phyloP scores from a whole-genome alignment of 2,329 filamentous ascomycete species.

The Fusarium penzigii region DNA sequence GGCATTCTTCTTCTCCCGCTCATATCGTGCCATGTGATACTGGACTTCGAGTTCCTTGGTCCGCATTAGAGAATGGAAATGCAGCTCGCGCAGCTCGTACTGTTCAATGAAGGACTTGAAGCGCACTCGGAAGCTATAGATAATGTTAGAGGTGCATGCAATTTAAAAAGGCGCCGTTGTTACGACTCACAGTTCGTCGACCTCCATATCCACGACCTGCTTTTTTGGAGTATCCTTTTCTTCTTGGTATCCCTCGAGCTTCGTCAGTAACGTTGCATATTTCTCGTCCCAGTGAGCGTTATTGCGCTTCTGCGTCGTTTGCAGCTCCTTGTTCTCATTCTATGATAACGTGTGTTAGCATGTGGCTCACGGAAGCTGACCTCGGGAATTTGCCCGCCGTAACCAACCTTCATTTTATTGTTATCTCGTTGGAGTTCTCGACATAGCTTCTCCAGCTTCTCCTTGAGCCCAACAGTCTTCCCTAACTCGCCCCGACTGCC shows the following conservation, averaged over 20 bases:
- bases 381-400: neutral
- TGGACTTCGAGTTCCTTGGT: conserved; percentile 96
- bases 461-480: conserved; percentile 88
- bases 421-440: conserved; percentile 95
- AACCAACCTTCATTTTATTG: conserved; percentile 88
- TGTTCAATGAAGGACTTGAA: conserved; percentile 97
- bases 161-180: neutral
- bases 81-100: conserved; percentile 91
- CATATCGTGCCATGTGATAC: conserved; percentile 83
- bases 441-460: conserved; percentile 95
- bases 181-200: conserved; percentile 78
- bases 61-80: conserved; percentile 88
- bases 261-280: conserved; percentile 75
- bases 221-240: conserved; percentile 82
- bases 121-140: conserved; percentile 71
- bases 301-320: conserved; percentile 81
- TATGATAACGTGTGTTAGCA: conserved; percentile 39
- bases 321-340: conserved; percentile 91
- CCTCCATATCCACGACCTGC: conserved; percentile 79
- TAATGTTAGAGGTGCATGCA: conserved; percentile 5
- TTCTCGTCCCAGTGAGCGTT: conserved; percentile 83
- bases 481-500: conserved; percentile 82
- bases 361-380: neutral
- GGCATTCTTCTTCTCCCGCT: conserved; percentile 85
- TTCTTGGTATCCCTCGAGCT: conserved; percentile 85